Evolutionary conservation across 768 basidiomycete species (phyloP).

Genomic region (Pleurotus tuoliensis): DNA sequence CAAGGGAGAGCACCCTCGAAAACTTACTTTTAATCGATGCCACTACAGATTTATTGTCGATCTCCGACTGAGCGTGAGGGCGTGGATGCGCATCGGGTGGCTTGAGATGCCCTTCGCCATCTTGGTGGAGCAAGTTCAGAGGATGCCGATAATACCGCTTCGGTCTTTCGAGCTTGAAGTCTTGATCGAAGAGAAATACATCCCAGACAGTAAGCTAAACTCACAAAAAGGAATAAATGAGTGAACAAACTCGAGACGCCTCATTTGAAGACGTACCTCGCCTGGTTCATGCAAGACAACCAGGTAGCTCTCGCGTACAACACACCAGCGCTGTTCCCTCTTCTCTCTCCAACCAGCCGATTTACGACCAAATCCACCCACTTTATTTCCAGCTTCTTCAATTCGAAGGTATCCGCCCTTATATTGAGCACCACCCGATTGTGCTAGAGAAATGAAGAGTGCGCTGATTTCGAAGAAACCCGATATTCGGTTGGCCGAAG

Average conservation of each 20-base stretch:
- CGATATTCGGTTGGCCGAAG: constrained; percentile 83
- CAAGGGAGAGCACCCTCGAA: constrained; percentile 38
- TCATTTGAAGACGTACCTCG: constrained; percentile 42
- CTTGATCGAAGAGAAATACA: constrained; percentile 86
- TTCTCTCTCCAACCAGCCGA: constrained; percentile 54
- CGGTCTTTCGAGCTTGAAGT: constrained; percentile 89
- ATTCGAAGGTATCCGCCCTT: constrained; percentile 85
- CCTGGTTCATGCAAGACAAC: constrained; percentile 85
- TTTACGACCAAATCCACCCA: constrained; percentile 61
- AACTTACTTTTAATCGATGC: constrained; percentile 46
- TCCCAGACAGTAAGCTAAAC: constrained; percentile 81
- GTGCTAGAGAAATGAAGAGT: constrained; percentile 75
- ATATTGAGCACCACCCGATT: constrained; percentile 79
- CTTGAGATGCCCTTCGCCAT: constrained; percentile 16
- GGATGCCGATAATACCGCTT: constrained; percentile 86
- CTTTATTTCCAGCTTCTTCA: constrained; percentile 46
- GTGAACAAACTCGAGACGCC: not conserved
- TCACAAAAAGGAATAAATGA: not conserved
- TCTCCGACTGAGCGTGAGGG: constrained; percentile 13
- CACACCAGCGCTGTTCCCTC: constrained; percentile 82
- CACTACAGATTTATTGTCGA: constrained; percentile 36
- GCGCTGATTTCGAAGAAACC: constrained; percentile 92
- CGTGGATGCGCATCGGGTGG: constrained; percentile 15
- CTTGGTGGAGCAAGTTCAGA: constrained; percentile 57
- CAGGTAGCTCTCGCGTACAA: constrained; percentile 88